Conservation (phyloP, 257 asterid species). For the Solanum corneliomulleri region DNA sequence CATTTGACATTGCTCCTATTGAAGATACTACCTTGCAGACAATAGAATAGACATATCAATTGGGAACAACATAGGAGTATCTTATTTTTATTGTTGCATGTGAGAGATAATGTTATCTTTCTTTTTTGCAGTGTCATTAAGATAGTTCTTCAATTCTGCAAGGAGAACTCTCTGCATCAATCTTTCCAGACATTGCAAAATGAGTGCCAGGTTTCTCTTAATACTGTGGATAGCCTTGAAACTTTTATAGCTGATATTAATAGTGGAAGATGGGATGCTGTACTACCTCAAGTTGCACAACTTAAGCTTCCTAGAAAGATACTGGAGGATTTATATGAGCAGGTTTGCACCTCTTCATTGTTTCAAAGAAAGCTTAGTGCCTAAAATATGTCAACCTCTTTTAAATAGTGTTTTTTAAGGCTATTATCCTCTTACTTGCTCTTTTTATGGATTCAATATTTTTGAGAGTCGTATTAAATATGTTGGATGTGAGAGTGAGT, state of each 20-base stretch:
- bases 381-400: not conserved
- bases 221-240: slow-evolving; percentile 90
- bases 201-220: slow-evolving; percentile 94
- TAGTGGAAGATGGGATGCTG: slow-evolving; percentile 98
- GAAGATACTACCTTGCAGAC: not conserved
- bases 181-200: slow-evolving; percentile 80
- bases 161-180: slow-evolving; percentile 89
- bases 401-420: not conserved
- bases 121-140: slow-evolving; percentile 66
- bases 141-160: slow-evolving; percentile 96
- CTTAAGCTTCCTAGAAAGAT: slow-evolving; percentile 87
- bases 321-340: slow-evolving; percentile 93
- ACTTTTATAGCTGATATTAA: slow-evolving; percentile 84
- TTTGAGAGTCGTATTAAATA: not conserved
- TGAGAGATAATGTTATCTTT: not conserved
- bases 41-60: not conserved
- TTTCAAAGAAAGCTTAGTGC: not conserved
- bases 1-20: not conserved
- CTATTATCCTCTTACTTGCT: not conserved
- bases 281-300: slow-evolving; percentile 90
- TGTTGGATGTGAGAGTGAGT: not conserved
- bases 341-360: slow-evolving; percentile 27
- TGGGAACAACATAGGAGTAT: not conserved
- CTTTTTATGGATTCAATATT: not conserved
- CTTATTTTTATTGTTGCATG: not conserved